Base-by-base conservation (phyloP, 1,284 basidiomycete genomes). In the Cryptococcus floricola region DNA sequence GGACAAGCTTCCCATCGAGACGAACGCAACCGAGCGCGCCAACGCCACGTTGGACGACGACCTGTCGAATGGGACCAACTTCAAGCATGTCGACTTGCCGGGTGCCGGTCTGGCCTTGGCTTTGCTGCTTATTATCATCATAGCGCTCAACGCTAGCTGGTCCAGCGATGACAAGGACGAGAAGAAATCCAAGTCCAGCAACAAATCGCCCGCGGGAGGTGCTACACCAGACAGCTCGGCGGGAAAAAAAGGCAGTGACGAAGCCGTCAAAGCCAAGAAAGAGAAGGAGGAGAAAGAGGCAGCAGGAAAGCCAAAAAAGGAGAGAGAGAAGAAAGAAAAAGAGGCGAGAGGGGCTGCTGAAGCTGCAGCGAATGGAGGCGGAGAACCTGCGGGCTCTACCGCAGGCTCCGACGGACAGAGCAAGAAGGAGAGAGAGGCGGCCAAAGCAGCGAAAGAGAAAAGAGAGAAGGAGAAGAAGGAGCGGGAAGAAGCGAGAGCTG, bases 131-230 rank as follows among this genome's bases (percentile, higher is more conserved):
- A 43, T 68, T 42, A 47, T 68, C 43, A 27, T 65, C 31, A 45
- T 67, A 39, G 56, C 56, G 1, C 48, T 66, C 18, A 59, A 66
- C 50, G 47, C 54, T 10, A 57, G 64, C 1, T 65, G 63, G 63
- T 25, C 37, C 16, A 34, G 44, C 2, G 52, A 31, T 25, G 46
- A 23, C 1, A 14, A 41, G 50, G 53, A 50, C 10, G 25, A 12
- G 14, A 31, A 48, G 16, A 13, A 23, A 19, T 8, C 45, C 16
- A 54, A 6, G 37, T 14, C 31, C 14, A 38, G 13, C 13, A 14
- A 37, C 9, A 19, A 39, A 6, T 27, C 7, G 39, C 7, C 42
- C 8, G 45, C 43, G 37, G 39, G 44, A 37, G 50, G 39, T 18
- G 12, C 4, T 39, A 56, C 34, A 47, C 39, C 10, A 12, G 14